phyloP scores from a whole-genome alignment of 345 rosid genomes.

The Excoecaria agallocha region DNA sequence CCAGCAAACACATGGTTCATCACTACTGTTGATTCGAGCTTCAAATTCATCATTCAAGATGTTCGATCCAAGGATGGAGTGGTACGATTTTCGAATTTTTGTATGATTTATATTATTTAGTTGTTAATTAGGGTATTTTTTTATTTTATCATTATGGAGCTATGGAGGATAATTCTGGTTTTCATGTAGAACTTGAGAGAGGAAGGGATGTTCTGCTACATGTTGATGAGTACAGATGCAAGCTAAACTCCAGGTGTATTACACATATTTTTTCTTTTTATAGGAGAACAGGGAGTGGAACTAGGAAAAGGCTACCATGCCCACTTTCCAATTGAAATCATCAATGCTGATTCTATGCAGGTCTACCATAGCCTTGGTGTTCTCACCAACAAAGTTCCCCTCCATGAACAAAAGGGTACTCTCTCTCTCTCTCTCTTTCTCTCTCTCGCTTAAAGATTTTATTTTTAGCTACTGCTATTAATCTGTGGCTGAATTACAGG shows the following conservation, averaged over 20 bases:
- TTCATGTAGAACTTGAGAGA: conserved; percentile 31
- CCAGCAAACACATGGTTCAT: conserved; percentile 73
- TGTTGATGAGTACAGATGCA: conserved; percentile 68
- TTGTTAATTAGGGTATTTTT: neutral
- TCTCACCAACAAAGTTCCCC: too few species aligned
- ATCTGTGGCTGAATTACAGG: too few species aligned
- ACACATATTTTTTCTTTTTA: too few species aligned
- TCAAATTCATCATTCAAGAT: conserved; percentile 61
- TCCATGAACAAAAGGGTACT: too few species aligned
- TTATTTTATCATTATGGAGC: conserved; percentile 78
- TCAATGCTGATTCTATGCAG: too few species aligned
- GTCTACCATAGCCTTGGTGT: too few species aligned
- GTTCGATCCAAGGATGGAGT: conserved; percentile 78
- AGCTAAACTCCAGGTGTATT: conserved; percentile 65
- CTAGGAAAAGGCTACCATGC: conserved; percentile 85
- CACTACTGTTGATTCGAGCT: conserved; percentile 25
- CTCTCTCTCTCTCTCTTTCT: too few species aligned
- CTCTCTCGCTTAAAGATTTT: too few species aligned
- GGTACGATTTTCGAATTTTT: conserved; percentile 24
- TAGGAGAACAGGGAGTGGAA: too few species aligned
- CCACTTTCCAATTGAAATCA: too few species aligned
- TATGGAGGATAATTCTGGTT: conserved; percentile 40
- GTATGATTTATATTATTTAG: neutral
- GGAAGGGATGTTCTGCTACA: too few species aligned
- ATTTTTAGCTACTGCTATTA: too few species aligned